Evolutionary conservation across 176 grass and related monocot genomes (phyloP), one percentile per base, ranked within the genome.

Genomic region (Eragrostis nindensis): DNA sequence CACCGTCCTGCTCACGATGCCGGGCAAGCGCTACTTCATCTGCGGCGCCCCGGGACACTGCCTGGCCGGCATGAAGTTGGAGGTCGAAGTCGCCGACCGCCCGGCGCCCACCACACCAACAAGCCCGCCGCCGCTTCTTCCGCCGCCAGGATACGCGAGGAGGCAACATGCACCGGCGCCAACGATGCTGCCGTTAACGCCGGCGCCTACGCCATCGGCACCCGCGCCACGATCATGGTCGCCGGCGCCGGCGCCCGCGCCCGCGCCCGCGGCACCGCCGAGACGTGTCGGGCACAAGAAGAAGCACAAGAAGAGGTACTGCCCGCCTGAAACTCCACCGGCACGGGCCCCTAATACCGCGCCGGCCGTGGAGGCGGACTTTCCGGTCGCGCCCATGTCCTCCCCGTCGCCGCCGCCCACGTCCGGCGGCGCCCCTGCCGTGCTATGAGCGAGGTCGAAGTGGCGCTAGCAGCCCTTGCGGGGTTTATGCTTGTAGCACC

Each of bases 21-120:
- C 88, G 5, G 94, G 94, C 26, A 85, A 70, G 74, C 94, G 83
- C 80, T 93, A 89, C 86, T 97, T 85, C 91, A 93, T 97, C 80
- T 97, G 94, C 77, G 81, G 91, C 62, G 57, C 70, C 5, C 43
- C 91, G 5, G 86, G 83, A 1, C 94, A 93, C 86, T 97, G 94
- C 88, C 44, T 77, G 7, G 54, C 24, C 22, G 94, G 94, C 44
- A 97, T 97, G 94, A 97, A 97, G 83, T 82, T 97, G 71, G 71
- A 76, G 32, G 77, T 97, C 32, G 59, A 87, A 0, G 88, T 97
- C 73, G 69, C 67, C 36, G 77, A 89, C 53, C 74, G 77, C 22
- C 48, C 87, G 4, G 77, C 87, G 0, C 71, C 93, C 24, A 64
- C 70, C 6, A 74, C 84, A 0, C 77, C 91, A 62, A 83, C 24